Evolutionary conservation across 257 asterid species (phyloP).

Genomic region (Plantago ovata): DNA sequence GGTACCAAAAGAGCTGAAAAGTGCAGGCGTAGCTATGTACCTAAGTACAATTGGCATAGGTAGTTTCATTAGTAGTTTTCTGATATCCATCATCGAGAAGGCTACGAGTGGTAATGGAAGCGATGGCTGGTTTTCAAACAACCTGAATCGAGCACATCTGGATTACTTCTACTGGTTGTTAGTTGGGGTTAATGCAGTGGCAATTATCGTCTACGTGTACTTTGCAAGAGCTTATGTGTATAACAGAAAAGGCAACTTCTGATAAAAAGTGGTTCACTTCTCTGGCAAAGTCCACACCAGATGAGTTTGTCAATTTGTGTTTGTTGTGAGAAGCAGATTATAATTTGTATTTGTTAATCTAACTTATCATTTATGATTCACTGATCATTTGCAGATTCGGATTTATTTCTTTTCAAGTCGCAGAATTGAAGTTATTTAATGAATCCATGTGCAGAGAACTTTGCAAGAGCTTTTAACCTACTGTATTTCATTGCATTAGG

Average conservation of each 20-base stretch:
- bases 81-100: constrained; percentile 35
- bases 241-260: constrained; percentile 14
- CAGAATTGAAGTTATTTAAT: no score
- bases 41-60: constrained; percentile 44
- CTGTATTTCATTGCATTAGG: no score
- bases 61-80: constrained; percentile 42
- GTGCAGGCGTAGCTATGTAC: constrained; percentile 37
- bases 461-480: no score
- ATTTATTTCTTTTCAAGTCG: no score
- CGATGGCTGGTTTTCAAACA: constrained; percentile 43
- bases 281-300: no score
- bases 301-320: no score
- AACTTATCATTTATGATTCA: no score
- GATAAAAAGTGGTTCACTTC: no score
- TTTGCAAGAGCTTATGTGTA: constrained; percentile 33
- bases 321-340: no score
- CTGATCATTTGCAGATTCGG: no score
- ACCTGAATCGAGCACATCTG: constrained; percentile 46
- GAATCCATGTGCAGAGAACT: no score
- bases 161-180: constrained; percentile 59
- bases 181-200: constrained; percentile 28
- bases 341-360: no score
- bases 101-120: constrained; percentile 26
- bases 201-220: constrained; percentile 24
- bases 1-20: constrained; percentile 38